Evolutionary conservation across 805 yeast species (phyloP).

Genomic region (Kazachstania taianensis): DNA sequence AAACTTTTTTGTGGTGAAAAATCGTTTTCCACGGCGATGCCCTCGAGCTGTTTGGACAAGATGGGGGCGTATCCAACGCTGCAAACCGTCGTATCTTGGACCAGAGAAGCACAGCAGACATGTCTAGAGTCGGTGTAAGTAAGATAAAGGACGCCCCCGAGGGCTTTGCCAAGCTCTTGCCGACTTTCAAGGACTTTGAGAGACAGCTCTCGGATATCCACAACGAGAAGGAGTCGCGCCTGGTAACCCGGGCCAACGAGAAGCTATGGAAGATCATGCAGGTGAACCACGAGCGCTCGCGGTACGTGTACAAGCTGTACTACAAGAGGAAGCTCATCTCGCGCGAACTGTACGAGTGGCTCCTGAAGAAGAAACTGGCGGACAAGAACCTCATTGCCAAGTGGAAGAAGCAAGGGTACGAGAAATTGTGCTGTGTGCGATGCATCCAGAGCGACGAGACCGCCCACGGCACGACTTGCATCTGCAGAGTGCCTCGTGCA

Average conservation of each 20-base stretch:
- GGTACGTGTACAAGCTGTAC: slow-evolving; percentile 65
- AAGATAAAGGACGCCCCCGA: slow-evolving; percentile 56
- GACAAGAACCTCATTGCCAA: slow-evolving; percentile 70
- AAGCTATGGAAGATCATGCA: slow-evolving; percentile 60
- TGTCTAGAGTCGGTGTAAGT: too few species aligned
- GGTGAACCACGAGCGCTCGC: slow-evolving; percentile 62
- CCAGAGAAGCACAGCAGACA: too few species aligned
- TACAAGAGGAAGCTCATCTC: slow-evolving; percentile 63
- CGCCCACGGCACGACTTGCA: slow-evolving; percentile 60
- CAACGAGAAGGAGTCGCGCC: slow-evolving; percentile 29
- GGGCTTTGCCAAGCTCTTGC: slow-evolving; percentile 60
- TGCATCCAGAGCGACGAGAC: slow-evolving; percentile 61
- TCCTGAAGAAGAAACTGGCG: slow-evolving; percentile 53
- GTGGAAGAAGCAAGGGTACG: slow-evolving; percentile 82
- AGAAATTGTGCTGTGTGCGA: slow-evolving; percentile 68
- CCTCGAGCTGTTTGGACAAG: too few species aligned
- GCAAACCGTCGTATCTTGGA: too few species aligned
- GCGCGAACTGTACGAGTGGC: slow-evolving; percentile 61
- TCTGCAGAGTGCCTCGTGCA: slow-evolving; percentile 74
- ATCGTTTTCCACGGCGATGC: not conserved
- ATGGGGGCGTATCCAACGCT: too few species aligned
- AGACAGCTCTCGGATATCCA: slow-evolving; percentile 48
- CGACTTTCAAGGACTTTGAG: slow-evolving; percentile 52
- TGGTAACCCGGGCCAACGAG: slow-evolving; percentile 43
- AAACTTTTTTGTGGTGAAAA: too few species aligned